phyloP scores from a whole-genome alignment of 2,329 filamentous ascomycete genomes.

The Alternaria arbusti region DNA sequence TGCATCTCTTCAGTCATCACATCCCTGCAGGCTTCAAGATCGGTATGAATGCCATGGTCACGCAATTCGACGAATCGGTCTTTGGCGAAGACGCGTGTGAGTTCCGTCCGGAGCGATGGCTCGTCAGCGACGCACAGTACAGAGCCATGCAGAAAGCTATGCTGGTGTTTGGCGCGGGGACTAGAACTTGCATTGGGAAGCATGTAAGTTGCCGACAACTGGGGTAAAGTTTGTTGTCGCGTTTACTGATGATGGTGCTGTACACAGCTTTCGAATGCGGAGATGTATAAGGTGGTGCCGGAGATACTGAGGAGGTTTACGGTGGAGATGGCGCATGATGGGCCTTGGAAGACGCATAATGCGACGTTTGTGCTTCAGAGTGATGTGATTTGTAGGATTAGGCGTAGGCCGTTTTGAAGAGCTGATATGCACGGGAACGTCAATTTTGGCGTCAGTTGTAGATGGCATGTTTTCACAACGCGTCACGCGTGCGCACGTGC shows the following conservation, averaged over 20 bases:
- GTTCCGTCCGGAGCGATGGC: background rate
- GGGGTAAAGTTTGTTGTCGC: background rate
- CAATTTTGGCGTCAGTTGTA: too few species aligned
- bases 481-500: background rate
- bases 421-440: too few species aligned
- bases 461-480: background rate
- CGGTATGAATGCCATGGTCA: too few species aligned
- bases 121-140: background rate
- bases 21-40: too few species aligned
- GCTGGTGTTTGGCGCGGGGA: background rate
- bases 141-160: background rate
- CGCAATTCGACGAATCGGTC: too few species aligned
- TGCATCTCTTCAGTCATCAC: too few species aligned
- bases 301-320: slow-evolving; percentile 27
- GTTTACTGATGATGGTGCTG: slow-evolving; percentile 7
- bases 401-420: background rate
- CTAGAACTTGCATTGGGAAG: background rate
- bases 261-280: slow-evolving; percentile 11
- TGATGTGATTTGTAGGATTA: slow-evolving; percentile 2
- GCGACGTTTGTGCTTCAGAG: slow-evolving; percentile 21
- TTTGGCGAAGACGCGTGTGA: background rate
- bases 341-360: slow-evolving; percentile 24
- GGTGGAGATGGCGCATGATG: slow-evolving; percentile 24
- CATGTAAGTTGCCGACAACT: background rate
- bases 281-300: slow-evolving; percentile 29